Evolutionary conservation across 1,139 yeast species (phyloP).

Genomic region (Candida buenavistaensis): DNA sequence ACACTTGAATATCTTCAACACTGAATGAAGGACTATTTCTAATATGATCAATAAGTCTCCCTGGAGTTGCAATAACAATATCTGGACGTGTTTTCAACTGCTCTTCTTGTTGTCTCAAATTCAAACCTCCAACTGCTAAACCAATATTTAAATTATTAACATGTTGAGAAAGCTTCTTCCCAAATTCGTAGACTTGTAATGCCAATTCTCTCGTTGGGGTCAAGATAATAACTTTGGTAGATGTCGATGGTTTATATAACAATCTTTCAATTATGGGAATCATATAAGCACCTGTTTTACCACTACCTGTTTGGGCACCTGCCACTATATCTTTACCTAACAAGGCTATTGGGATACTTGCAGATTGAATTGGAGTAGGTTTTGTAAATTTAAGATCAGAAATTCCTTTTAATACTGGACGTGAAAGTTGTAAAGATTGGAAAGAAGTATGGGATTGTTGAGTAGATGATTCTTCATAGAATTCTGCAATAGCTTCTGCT

Average conservation of each 20-base stretch:
- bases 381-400: constrained; percentile 74
- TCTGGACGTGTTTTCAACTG: constrained; percentile 91
- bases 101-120: constrained; percentile 91
- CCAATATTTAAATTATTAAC: constrained; percentile 80
- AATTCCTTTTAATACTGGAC: constrained; percentile 86
- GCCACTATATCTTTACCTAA: constrained; percentile 95
- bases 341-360: constrained; percentile 90
- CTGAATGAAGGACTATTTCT: constrained; percentile 92
- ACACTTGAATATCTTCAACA: constrained; percentile 86
- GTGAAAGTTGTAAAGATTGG: constrained; percentile 75
- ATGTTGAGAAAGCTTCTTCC: constrained; percentile 76
- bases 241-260: constrained; percentile 82
- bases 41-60: constrained; percentile 94
- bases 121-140: constrained; percentile 96
- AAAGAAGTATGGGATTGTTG: constrained; percentile 55
- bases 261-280: constrained; percentile 93
- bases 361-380: constrained; percentile 93
- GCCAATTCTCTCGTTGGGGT: constrained; percentile 98
- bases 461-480: constrained; percentile 51
- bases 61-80: constrained; percentile 96
- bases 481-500: constrained; percentile 69
- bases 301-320: constrained; percentile 99
- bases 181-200: constrained; percentile 93
- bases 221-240: constrained; percentile 86
- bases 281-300: constrained; percentile 98